Percentiles rank a stretch among this genome's conserved stretches.
phyloP scores from a whole-genome alignment of 306 rosid genomes.

The Rosa chinensis region DNA sequence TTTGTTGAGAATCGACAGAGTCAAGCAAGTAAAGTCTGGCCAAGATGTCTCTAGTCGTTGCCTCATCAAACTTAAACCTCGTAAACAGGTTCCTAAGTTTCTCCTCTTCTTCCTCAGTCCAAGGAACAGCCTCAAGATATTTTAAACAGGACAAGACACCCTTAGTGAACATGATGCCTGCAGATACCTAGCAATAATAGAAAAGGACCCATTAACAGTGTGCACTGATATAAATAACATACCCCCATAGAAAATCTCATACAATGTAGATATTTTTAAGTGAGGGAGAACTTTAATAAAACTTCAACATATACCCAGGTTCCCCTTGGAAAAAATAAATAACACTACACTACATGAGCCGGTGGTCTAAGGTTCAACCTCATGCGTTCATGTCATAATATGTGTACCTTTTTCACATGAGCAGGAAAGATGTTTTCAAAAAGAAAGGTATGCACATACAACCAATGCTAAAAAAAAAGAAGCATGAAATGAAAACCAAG shows the following conservation, averaged over 20 bases:
- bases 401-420: not conserved
- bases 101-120: slow-evolving; percentile 94
- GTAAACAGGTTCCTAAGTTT: slow-evolving; percentile 64
- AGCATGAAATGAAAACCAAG: not conserved
- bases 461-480: too few species aligned
- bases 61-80: slow-evolving; percentile 69
- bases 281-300: not conserved
- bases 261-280: not conserved
- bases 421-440: too few species aligned
- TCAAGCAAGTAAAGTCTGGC: slow-evolving; percentile 61
- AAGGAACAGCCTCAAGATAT: slow-evolving; percentile 90
- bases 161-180: slow-evolving; percentile 73
- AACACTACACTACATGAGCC: not conserved
- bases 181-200: slow-evolving; percentile 55
- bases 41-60: slow-evolving; percentile 68
- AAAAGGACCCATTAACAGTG: slow-evolving; percentile 19
- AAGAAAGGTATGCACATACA: not conserved
- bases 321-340: not conserved
- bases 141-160: slow-evolving; percentile 72
- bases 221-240: not conserved
- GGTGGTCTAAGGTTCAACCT: not conserved
- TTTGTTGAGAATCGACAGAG: slow-evolving; percentile 44
- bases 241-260: not conserved
- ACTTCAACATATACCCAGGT: not conserved
- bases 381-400: not conserved